Evolutionary conservation across 164 flowering plant species (phyloP), one percentile per base, ranked within the genome.

Genomic region (Aristolochia californica): DNA sequence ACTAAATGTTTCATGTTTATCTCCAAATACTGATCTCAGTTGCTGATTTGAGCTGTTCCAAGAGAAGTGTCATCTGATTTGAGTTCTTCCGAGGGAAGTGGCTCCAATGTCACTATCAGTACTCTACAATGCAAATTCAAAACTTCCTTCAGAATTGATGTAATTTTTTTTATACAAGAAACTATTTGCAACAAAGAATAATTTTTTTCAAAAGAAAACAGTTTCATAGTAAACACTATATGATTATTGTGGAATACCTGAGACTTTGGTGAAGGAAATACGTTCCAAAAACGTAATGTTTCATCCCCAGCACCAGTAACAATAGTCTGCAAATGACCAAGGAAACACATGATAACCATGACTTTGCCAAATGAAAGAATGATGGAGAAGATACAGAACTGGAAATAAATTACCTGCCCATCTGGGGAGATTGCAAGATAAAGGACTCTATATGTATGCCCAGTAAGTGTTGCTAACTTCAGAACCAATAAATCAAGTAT

Each of bases 231-330:
- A 47, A 0, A 26, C 9, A 26, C 40, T 24, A 44, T 23, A 14
- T n/a, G n/a, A 45, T 10, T 23, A 9, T 17, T 45, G 9, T 38
- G 30, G 15, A 4, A 8, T 70, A 79, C 98, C 87, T 87, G 93
- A 57, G 91, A 87, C 68, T 89, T 89, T 15, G 91, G 91, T n/a
- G 96, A 87, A 60, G 98, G 98, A 66, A 93, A 93, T 13, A 93
- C 91, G 75, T 87, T 93, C 98, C 98, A 93, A 70, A 93, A 93
- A 56, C 97, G 63, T 15, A 89, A 94, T 28, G 97, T 93, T 73
- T 93, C 98, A 66, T 93, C 98, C 57, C 98, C 98, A 18, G 98
- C 97, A 61, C 97, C 98, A 0, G 98, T 93, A 44, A 93, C 98
- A 61, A 93, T 87, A 4, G 94, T 89, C 98, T 93, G 78, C 23